Evolutionary conservation across 352 stramenopile species (phyloP).

Genomic region (Pythium dissotocum): DNA sequence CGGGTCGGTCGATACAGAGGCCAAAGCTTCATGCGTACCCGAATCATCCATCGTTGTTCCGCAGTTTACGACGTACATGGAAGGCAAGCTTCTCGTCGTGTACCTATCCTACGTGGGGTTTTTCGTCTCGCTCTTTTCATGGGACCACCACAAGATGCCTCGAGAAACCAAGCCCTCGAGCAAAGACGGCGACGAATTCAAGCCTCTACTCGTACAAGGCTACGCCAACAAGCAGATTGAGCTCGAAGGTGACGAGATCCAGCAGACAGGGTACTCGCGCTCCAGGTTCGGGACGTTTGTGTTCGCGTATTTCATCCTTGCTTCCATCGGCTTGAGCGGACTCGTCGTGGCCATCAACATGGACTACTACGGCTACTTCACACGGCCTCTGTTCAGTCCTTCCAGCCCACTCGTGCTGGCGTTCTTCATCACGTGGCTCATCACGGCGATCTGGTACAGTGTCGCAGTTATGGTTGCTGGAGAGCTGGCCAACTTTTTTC

Average conservation of each 20-base stretch:
- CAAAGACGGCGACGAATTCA: neutral
- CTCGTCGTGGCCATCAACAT: slow-evolving; percentile 51
- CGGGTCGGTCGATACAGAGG: slow-evolving; percentile 30
- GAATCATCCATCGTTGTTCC: slow-evolving; percentile 28
- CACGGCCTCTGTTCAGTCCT: slow-evolving; percentile 50
- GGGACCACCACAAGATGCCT: slow-evolving; percentile 3
- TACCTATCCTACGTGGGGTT: slow-evolving; percentile 47
- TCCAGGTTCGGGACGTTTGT: slow-evolving; percentile 47
- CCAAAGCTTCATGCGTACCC: slow-evolving; percentile 33
- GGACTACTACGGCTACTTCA: slow-evolving; percentile 60
- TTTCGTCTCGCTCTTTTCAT: slow-evolving; percentile 11
- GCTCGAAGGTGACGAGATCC: slow-evolving; percentile 35
- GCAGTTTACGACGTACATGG: slow-evolving; percentile 60
- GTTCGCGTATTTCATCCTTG: slow-evolving; percentile 61
- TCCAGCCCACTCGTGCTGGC: slow-evolving; percentile 56
- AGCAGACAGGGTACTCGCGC: slow-evolving; percentile 48
- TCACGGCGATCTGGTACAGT: slow-evolving; percentile 52
- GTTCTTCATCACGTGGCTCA: slow-evolving; percentile 62
- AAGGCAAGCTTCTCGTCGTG: slow-evolving; percentile 44
- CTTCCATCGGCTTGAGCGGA: slow-evolving; percentile 42
- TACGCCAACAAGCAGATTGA: slow-evolving; percentile 6
- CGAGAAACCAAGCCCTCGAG: slow-evolving; percentile 8
- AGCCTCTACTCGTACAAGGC: slow-evolving; percentile 2
- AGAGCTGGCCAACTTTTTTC: slow-evolving; percentile 67
- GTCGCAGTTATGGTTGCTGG: slow-evolving; percentile 45